Base-by-base conservation (phyloP, 805 yeast genomes). In the Soucietia sequanensis region DNA sequence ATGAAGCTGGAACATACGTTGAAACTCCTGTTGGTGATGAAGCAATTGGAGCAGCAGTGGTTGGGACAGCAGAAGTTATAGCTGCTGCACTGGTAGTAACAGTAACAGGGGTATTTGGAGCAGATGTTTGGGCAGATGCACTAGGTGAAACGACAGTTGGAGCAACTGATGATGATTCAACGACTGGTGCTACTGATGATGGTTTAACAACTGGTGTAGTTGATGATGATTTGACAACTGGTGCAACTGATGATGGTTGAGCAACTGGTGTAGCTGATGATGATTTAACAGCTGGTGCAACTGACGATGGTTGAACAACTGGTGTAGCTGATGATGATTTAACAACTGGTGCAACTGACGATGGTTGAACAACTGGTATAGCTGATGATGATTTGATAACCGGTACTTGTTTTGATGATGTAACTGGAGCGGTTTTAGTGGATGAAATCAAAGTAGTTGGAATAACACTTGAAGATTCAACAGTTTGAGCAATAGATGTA, bases 331-430 rank as follows among this genome's bases (percentile, higher is more conserved):
- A 16, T 17, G 21, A 13, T n/a, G n/a, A n/a, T n/a, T n/a, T n/a
- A n/a, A n/a, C n/a, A n/a, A n/a, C n/a, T n/a, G n/a, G n/a, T n/a
- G n/a, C 31, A 37, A 43, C 41, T 13, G 46, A 33, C 33, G 58
- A 54, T 13, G 49, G 45, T 19, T 54, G n/a, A n/a, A n/a, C n/a
- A n/a, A n/a, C 12, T 18, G 27, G 25, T 3, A 8, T n/a, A 12
- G 34, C 10, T 32, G 29, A 16, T 17, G 21, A 13, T n/a, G n/a
- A n/a, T n/a, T n/a, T n/a, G n/a, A n/a, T n/a, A n/a, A n/a, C n/a
- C n/a, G n/a, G n/a, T n/a, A n/a, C 31, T 37, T 44, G 42, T 13
- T 44, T 34, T 33, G 58, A 54, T 13, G 49, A 46, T 19, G 53
- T n/a, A n/a, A n/a, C n/a, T n/a, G n/a, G n/a, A n/a, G n/a, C n/a